Evolutionary conservation across 257 asterid species (phyloP), one percentile per base, ranked within the genome.

Genomic region (Fraxinus pennsylvanica): DNA sequence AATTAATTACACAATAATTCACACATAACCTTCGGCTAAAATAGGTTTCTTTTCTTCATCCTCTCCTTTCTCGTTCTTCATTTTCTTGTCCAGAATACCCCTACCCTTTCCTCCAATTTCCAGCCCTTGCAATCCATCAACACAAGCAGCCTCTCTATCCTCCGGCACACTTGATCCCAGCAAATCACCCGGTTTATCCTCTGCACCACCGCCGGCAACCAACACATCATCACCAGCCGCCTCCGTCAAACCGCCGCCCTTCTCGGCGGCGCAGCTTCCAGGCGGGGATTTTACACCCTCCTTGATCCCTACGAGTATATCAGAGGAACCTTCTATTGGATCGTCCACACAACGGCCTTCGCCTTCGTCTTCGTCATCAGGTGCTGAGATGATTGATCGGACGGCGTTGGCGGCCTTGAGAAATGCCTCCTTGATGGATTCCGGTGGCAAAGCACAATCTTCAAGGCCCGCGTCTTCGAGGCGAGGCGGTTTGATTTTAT

Each of bases 391-490:
- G 68, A 86, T 39, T 0, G 97, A 88, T 76, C 90, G 76, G 80
- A 92, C 86, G 81, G 97, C 90, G 27, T 89, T 75, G 61, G 99
- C 98, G 30, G 98, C 99, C 83, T 86, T 93, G 70, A 78, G 86
- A 63, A 95, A 91, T 47, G 99, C 99, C 77, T 90, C 93, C 21
- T 75, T 79, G 79, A 91, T 89, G 79, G 93, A 87, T 29, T 91
- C 97, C 73, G 96, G 93, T 79, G 97, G 96, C 76, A 91, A 86
- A 9, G 97, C 97, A 71, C 97, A 95, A 84, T 93, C 96, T 82
- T 95, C 97, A 54, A 93, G 95, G 72, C 99, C 99, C 30, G 98
- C 99, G 81, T 95, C 99, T 74, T 91, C 99, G 54, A 89, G 89
- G 15, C 84, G 84, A 45, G 98, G 98, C 68, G 99, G 96, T 80